Evolutionary conservation across 2,329 filamentous ascomycete species (phyloP), one percentile per base, ranked within the genome.

Genomic region (Leptodontidium sp.): DNA sequence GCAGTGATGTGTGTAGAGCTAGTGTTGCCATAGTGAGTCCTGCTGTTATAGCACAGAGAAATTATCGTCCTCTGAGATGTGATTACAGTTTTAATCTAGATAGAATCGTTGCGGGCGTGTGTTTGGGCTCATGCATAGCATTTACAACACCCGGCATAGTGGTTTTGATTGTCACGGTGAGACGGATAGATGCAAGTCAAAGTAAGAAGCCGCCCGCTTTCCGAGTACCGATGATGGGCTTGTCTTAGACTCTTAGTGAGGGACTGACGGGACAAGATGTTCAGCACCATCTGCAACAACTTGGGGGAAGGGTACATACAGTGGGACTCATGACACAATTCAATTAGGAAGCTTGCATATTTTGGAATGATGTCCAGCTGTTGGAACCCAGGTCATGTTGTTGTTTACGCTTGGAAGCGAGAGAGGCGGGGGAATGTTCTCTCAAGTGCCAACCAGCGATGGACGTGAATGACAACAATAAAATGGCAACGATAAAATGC

Each of bases 21-120:
- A 58, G 55, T 40, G 55, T 58, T 58, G 35, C 55, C 55, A 58
- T 58, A 58, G 55, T 57, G 55, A 58, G 35, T 21, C 17, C n/a
- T 58, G 32, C 35, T 24, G 35, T 40, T 24, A 57, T 35, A 38
- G 29, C 32, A 57, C 35, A 14, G 4, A 43, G 9, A 12, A 35
- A n/a, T 35, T 55, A 55, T 32, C 15, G 4, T 55, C 15, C 17
- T 35, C 35, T 15, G n/a, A 8, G n/a, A 40, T 12, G 8, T 6
- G 11, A 8, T 40, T 35, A n/a, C 21, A 21, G 21, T 21, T 21
- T 29, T n/a, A 17, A 40, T 35, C n/a, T 24, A 40, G 32, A n/a
- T 11, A 24, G 55, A 40, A 40, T 40, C 8, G 35, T 24, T 24
- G 35, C 55, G 32, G 24, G n/a, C n/a, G 24, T 21, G 55, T 40